Base-by-base conservation (phyloP, 306 rosid genomes). In the Glycine soja region DNA sequence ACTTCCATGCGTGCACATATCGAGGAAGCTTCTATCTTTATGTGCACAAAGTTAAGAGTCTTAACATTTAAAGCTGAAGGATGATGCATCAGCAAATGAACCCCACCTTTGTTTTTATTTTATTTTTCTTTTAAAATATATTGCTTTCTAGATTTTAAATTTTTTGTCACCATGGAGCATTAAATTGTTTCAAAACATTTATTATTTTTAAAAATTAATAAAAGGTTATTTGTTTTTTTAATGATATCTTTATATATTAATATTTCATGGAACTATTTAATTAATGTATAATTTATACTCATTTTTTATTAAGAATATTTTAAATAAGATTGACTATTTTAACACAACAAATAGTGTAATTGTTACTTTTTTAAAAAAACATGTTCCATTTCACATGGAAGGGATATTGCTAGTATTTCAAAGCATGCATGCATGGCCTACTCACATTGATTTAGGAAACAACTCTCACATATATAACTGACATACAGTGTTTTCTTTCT, bases 11-110 rank as follows among this genome's bases (percentile, higher is more conserved):
- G 85, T 89, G 84, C 90, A 82, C 67, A 87, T 88, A 87, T 89
- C 98, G 95, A 92, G 97, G 98, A 95, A 92, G 97, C 97, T 95
- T 95, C 98, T 91, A 86, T 86, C 91, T 90, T 90, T 91, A 91
- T 84, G 89, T 59, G 73, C 78, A 36, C 80, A 90, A 89, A 89
- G 92, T 80, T 88, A 72, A 15, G 71, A 65, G 82, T 85, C 86
- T 79, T 76, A 73, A 67, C 91, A 87, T 84, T 24, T 81, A 92
- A 92, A 90, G 94, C 86, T 90, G 87, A 85, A 81, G 8, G 62
- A 82, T 83, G 90, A 78, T 83, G 85, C 82, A 74, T 64, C 82
- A 64, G 5, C 83, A 76, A 73, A 56, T 88, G 67, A 53, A 67
- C 30, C 50, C 52, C 61, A 75, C 66, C 76, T 76, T 78, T 57